These are phyloP conservation scores for Phyllosticta citriasiana DNA, from an alignment of 2,329 filamentous ascomycete species.

Conservation along the genomic window DNA sequence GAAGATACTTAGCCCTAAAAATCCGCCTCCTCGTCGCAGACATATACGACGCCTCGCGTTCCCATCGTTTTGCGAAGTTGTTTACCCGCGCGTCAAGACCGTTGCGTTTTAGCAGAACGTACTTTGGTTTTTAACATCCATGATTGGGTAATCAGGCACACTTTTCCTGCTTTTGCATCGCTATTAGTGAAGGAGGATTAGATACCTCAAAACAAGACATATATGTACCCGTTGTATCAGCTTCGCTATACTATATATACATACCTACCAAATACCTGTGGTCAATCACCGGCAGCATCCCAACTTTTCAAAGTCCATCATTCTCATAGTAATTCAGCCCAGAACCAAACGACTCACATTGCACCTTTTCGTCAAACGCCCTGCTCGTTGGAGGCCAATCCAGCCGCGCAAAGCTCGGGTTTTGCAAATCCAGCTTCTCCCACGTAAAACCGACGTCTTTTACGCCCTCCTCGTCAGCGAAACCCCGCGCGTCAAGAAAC, in stretches of 20 bases:
- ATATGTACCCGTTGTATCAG: too few relatives aligned
- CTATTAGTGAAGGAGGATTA: too few relatives aligned
- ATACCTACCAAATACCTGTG: too few relatives aligned
- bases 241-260: too few relatives aligned
- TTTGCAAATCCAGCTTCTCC: constrained; percentile 12
- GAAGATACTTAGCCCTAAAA: constrained; percentile 66
- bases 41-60: constrained; percentile 84
- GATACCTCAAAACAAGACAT: too few relatives aligned
- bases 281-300: neutral
- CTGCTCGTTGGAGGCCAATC: constrained; percentile 16
- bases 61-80: constrained; percentile 28
- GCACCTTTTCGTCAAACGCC: constrained; percentile 17
- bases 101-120: too few relatives aligned
- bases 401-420: constrained; percentile 16
- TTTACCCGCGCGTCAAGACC: too few relatives aligned
- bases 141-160: too few relatives aligned
- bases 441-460: constrained; percentile 13
- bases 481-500: constrained; percentile 21
- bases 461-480: constrained; percentile 16
- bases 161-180: too few relatives aligned
- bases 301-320: neutral
- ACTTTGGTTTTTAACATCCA: too few relatives aligned
- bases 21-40: constrained; percentile 57
- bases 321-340: constrained; percentile 18
- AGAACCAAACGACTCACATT: constrained; percentile 19